Base-by-base conservation (phyloP, 441 rosid species). In the Erodium trifolium region DNA sequence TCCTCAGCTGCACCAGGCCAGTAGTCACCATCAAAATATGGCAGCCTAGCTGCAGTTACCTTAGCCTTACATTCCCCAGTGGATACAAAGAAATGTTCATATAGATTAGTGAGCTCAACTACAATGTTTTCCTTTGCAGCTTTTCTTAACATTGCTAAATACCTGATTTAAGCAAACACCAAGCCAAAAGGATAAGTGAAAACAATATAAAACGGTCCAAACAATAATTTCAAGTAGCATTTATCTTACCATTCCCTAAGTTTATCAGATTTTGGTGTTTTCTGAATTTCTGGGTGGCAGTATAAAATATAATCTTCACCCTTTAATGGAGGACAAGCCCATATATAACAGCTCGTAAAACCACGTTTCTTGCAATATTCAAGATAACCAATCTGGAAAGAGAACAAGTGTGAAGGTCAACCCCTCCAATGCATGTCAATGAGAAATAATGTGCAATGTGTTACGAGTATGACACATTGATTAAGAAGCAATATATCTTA, bases 1-100 rank as follows among this genome's bases (percentile, higher is more conserved):
- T 96, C 98, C 84, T 96, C 99, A 0, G 99, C 99, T 67, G 99
- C 98, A 76, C 96, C 99, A 67, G 99, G 98, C 99, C 98, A 96
- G 80, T 96, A 96, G 81, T 96, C 98, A 78, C 99, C 99, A 77
- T 93, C 99, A 67, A 96, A 96, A 86, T 96, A 96, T 34, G 99
- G 99, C 68, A 96, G 85, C 87, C 98, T 91, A 41, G n/a, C n/a
- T n/a, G n/a, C n/a, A n/a, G n/a, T n/a, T n/a, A n/a, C n/a, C n/a
- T n/a, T n/a, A n/a, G n/a, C 91, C 81, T 81, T 89, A 77, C 94
- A 87, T 79, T 96, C 99, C 67, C 96, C 98, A 17, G 82, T 73
- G 71, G 89, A 81, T 69, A 83, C 81, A 69, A 96, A 96, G 84
- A 96, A 96, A 78, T 93, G 97, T 73, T 96, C 99, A 43, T 88